Evolutionary conservation across 139 green algal genomes (phyloP).

Genomic region (Tetratostichococcus sp.): DNA sequence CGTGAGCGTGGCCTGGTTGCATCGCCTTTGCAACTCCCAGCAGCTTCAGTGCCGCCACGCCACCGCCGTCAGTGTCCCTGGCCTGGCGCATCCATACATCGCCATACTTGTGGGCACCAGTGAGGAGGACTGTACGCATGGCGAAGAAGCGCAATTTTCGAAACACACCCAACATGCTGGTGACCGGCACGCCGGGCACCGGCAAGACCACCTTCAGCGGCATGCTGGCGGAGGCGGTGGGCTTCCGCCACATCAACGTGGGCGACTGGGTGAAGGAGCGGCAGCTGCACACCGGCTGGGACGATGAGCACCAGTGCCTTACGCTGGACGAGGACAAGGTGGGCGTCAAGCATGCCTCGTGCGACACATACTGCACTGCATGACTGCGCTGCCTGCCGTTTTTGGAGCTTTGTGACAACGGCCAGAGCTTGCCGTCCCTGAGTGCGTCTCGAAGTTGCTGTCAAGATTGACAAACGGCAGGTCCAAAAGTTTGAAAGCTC

Average conservation of each 20-base stretch:
- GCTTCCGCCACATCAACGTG: constrained; percentile 78
- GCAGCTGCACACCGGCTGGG: constrained; percentile 74
- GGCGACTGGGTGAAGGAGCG: constrained; percentile 78
- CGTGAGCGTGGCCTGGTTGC: no score
- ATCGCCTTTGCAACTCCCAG: no score
- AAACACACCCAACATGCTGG: constrained; percentile 74
- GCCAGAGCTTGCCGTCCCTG: no score
- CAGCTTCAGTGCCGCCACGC: no score
- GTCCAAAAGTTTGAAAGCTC: no score
- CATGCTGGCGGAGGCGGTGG: constrained; percentile 54
- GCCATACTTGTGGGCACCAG: no score
- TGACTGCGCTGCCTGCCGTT: no score
- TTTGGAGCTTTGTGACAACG: no score
- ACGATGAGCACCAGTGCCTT: constrained; percentile 79
- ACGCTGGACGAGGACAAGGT: constrained; percentile 96
- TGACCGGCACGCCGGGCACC: constrained; percentile 94
- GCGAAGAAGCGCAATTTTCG: background rate
- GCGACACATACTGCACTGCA: background rate
- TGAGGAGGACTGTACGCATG: background rate
- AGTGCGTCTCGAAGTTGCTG: no score
- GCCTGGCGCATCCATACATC: background rate
- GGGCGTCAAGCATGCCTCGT: background rate
- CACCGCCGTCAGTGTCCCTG: background rate
- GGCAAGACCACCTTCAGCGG: constrained; percentile 84
- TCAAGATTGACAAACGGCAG: no score